Base-by-base conservation (phyloP, 108 stramenopile species). In the Cyclotella choctawhatcheeana region DNA sequence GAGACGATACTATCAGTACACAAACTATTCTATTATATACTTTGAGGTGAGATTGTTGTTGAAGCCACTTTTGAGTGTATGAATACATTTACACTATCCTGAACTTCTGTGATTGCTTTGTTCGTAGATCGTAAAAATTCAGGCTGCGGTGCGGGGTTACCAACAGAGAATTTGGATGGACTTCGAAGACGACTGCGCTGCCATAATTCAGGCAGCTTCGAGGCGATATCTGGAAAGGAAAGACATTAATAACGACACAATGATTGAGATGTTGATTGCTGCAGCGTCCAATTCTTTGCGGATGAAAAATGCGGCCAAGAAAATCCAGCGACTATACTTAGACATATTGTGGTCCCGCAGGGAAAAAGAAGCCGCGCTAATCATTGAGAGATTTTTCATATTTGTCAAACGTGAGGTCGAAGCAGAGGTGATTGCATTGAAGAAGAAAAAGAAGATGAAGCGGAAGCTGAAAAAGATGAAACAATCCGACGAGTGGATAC, bases 321-420 rank as follows among this genome's bases (percentile, higher is more conserved):
- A 64, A 22, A 74, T 94, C 45, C 90, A 92, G 64, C 73, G 84
- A 17, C 87, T 83, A 85, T 93, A 90, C 89, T 34, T 77, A 18
- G 79, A 80, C 27, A 77, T 79, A 20, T 37, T 87, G 51, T 82
- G 74, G 52, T 78, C 53, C 37, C 67, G 64, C 14, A 44, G 45
- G 51, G 45, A 82, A 74, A 74, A 81, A 43, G 61, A 76, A 20
- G 62, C 80, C 13, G 80, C 80, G 12, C 37, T 73, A 24, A 64
- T 81, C 29, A 81, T 81, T 24, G 73, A 81, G 29, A 40, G 80
- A 27, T 81, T 81, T 31, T 81, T 81, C 62, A 81, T 81, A 43
- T 76, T 55, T 69, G 75, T 81, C 13, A 81, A 81, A 43, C 62
- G 71, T 27, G 80, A 81, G 44, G 80, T 81, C 17, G 82, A 81